Percentiles rank a stretch among this genome's conserved stretches.
Evolutionary conservation across 129 eudicot genomes (phyloP).

Genomic region (Chrysanthemum lavandulifolium): DNA sequence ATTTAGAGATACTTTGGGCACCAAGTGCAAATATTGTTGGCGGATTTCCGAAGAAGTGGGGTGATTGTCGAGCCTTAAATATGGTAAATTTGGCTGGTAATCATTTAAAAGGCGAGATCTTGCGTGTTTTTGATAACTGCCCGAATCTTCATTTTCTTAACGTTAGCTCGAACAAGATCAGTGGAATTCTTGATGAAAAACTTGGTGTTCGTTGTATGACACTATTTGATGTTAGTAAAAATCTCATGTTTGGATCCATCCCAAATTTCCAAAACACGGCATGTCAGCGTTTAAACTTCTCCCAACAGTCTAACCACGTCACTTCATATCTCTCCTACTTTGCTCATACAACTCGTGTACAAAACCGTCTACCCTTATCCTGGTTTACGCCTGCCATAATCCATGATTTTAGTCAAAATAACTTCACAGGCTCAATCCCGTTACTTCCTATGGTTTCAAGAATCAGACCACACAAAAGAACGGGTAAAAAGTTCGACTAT

Average conservation of each 20-base stretch:
- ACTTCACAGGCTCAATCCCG: slow-evolving; percentile 35
- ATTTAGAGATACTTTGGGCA: slow-evolving; percentile 50
- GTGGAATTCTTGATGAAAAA: slow-evolving; percentile 37
- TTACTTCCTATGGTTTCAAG: slow-evolving; percentile 29
- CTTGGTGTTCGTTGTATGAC: slow-evolving; percentile 37
- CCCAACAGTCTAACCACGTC: slow-evolving; percentile 11
- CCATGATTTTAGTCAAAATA: slow-evolving; percentile 41
- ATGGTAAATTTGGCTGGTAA: slow-evolving; percentile 48
- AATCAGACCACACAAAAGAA: slow-evolving; percentile 10
- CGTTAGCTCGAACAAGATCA: slow-evolving; percentile 40
- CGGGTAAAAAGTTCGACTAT: slow-evolving; percentile 31
- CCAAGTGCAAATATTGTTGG: slow-evolving; percentile 35
- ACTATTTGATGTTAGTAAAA: slow-evolving; percentile 41
- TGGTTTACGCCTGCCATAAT: slow-evolving; percentile 22
- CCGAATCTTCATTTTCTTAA: slow-evolving; percentile 33
- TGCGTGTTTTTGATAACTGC: slow-evolving; percentile 34
- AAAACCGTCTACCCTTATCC: slow-evolving; percentile 30
- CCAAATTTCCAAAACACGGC: slow-evolving; percentile 25
- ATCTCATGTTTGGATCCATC: slow-evolving; percentile 42
- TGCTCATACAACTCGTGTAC: slow-evolving; percentile 29
- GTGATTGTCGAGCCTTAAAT: slow-evolving; percentile 31
- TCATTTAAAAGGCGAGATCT: slow-evolving; percentile 32
- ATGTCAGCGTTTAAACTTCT: slow-evolving; percentile 20
- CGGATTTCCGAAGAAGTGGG: slow-evolving; percentile 39
- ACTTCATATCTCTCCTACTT: slow-evolving; percentile 29